Evolutionary conservation across 2,329 filamentous ascomycete genomes (phyloP).

Genomic region (Dendryphion nanum): DNA sequence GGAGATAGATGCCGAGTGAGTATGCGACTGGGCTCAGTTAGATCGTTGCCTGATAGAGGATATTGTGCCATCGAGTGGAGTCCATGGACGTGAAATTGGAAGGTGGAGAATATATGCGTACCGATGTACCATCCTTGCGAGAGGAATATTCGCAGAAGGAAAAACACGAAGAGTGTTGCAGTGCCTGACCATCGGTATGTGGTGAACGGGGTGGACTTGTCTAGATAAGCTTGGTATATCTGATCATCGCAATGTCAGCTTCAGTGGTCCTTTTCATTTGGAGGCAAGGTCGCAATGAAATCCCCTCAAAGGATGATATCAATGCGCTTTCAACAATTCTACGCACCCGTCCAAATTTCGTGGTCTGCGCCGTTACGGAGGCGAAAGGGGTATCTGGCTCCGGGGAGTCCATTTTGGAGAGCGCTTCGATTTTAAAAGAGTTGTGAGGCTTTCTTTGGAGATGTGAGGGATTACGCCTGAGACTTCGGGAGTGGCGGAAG

Average conservation of each 20-base stretch:
- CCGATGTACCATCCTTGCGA: constrained; percentile 99
- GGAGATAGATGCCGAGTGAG: constrained; percentile 95
- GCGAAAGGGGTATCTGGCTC: constrained; percentile 93
- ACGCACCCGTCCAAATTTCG: constrained; percentile 68
- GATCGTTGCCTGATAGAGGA: background rate
- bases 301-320: constrained; percentile 1
- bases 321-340: constrained; percentile 2
- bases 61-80: background rate
- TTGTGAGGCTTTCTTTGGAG: background rate
- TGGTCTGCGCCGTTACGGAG: constrained; percentile 83
- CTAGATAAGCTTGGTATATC: constrained; percentile 92
- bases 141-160: constrained; percentile 85
- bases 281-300: background rate
- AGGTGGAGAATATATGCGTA: constrained; percentile 43
- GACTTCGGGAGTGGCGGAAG: constrained; percentile 4
- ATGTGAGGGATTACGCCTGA: too few relatives aligned
- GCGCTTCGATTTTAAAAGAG: too few relatives aligned
- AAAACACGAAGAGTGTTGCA: constrained; percentile 70
- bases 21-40: constrained; percentile 70
- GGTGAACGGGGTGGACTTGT: constrained; percentile 87
- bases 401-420: constrained; percentile 69
- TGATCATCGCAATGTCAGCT: constrained; percentile 41
- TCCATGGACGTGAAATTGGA: background rate
- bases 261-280: background rate
- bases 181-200: constrained; percentile 89